Evolutionary conservation across 202 grass and related monocot genomes (phyloP), one percentile per base, ranked within the genome.

Genomic region (Carex arenaria): DNA sequence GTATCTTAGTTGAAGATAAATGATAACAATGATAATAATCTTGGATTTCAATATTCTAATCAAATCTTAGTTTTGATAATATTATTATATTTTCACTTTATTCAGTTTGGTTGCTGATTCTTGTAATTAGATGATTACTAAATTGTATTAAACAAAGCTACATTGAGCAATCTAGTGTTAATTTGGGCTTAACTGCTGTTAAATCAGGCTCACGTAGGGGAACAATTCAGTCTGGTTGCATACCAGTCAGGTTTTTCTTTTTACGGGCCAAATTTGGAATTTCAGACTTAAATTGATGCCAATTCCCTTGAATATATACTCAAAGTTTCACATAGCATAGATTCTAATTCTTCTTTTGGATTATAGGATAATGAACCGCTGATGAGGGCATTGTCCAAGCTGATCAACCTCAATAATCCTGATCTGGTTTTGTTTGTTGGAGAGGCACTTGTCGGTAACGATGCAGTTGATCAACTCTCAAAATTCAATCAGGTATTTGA

Each of bases 391-490:
- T 89, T 98, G 61, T 93, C 93, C 40, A 98, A 95, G 86, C 91
- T 95, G 76, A 98, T 98, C 85, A 98, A 98, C 91, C 89, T 95
- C 26, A 90, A 98, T 81, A 98, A 49, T 52, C 95, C 93, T 84
- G 90, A 98, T 86, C 73, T 95, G 54, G 92, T 95, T 72, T 80
- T 98, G 52, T 98, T 98, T 79, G 95, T 98, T 87, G 92, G 95
- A 67, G 92, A 95, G 53, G 95, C 95, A 59, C 84, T 98, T 61
- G 91, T 98, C 89, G 95, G 95, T 55, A 98, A 98, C 86, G 95
- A 95, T 84, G 95, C 95, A 26, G 93, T 95, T 5, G 95, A 98
- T 87, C 90, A 95, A 54, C 89, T 94, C 12, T 93, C 93, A 42
- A 95, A 98, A 65, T 93, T 98, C 56, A 86, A 95, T 34, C 92